These are phyloP conservation scores for Colletotrichum orchidophilum DNA, from an alignment of 2,329 filamentous ascomycete species.

Conservation along the genomic window DNA sequence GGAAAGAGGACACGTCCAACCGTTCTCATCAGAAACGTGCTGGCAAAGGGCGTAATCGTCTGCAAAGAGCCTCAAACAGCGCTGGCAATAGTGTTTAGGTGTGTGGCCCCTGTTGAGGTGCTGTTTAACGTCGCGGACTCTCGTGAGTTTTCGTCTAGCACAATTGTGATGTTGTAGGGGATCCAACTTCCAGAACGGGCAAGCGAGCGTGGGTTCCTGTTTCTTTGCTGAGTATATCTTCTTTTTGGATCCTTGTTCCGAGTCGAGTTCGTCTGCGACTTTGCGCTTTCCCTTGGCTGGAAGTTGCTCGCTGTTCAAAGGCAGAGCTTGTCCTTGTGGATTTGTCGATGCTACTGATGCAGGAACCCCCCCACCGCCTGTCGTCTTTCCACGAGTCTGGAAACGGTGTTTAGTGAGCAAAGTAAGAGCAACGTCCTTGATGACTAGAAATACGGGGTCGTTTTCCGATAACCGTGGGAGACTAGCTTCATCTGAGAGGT, in stretches of 20 bases:
- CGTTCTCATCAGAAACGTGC: not conserved
- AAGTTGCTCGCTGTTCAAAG: too few species aligned
- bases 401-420: too few species aligned
- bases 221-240: not conserved
- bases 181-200: not conserved
- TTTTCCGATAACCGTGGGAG: too few species aligned
- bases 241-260: not conserved
- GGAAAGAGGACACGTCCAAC: not conserved
- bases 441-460: too few species aligned
- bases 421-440: too few species aligned
- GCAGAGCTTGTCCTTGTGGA: too few species aligned
- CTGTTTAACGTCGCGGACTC: not conserved
- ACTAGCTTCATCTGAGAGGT: too few species aligned
- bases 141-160: not conserved
- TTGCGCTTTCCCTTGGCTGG: not conserved
- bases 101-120: not conserved
- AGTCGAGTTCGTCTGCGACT: not conserved
- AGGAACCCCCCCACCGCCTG: too few species aligned
- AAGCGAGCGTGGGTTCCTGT: not conserved
- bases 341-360: too few species aligned
- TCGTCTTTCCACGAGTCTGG: too few species aligned
- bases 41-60: not conserved
- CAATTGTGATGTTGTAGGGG: not conserved
- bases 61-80: not conserved
- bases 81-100: not conserved